Conservation (phyloP, 2,329 filamentous ascomycete species). For the Zymoseptoria tritici region DNA sequence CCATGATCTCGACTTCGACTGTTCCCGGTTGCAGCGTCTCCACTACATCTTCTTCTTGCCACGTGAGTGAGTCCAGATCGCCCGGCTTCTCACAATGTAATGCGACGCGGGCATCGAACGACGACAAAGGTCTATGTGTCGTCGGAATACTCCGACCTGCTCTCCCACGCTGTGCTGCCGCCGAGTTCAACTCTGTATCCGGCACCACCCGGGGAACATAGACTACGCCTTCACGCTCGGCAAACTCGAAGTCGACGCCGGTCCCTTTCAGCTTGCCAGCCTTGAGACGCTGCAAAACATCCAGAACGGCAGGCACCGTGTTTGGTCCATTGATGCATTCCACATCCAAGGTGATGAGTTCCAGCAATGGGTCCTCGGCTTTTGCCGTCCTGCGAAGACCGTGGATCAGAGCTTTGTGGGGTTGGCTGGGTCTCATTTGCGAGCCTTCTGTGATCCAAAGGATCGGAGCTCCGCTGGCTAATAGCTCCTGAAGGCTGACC, state of each 20-base stretch:
- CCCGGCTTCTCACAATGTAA: too few relatives aligned
- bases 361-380: not conserved
- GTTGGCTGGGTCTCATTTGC: not conserved
- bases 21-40: too few relatives aligned
- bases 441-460: not conserved
- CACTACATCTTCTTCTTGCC: too few relatives aligned
- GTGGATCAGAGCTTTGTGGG: not conserved
- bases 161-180: conserved; percentile 6
- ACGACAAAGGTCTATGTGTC: too few relatives aligned
- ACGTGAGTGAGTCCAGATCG: too few relatives aligned
- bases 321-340: not conserved
- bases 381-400: not conserved
- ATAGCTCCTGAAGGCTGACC: too few relatives aligned
- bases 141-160: too few relatives aligned
- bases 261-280: not conserved
- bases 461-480: too few relatives aligned
- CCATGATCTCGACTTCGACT: too few relatives aligned
- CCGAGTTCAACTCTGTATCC: not conserved
- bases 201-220: not conserved
- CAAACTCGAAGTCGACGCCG: not conserved
- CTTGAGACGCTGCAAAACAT: not conserved
- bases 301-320: not conserved
- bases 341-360: not conserved
- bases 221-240: conserved; percentile 1
- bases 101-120: too few relatives aligned